Percentiles rank a stretch among this genome's conserved stretches.
Conservation (phyloP, 129 eudicot genomes). For the Helianthus tuberosus region DNA sequence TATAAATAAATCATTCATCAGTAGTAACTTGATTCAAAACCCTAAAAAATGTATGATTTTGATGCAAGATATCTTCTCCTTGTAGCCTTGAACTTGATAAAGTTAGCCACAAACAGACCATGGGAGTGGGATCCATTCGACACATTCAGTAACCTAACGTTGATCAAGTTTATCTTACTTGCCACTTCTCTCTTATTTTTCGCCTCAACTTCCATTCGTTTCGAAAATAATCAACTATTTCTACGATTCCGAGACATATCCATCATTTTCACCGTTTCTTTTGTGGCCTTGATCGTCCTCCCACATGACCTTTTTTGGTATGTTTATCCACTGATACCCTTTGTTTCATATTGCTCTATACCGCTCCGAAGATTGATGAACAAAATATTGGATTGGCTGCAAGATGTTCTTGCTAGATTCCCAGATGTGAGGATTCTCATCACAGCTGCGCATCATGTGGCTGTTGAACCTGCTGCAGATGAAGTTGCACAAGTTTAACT, state of each 20-base stretch:
- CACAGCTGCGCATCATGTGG: too few species aligned
- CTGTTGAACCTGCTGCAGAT: too few species aligned
- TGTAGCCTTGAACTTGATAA: conserved; percentile 28
- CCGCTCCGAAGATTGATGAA: too few species aligned
- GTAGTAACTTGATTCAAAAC: neutral
- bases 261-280: conserved; percentile 5
- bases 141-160: conserved; percentile 20
- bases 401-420: too few species aligned
- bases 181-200: conserved; percentile 20
- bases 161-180: conserved; percentile 32
- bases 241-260: conserved; percentile 29
- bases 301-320: conserved; percentile 37
- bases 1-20: too few species aligned
- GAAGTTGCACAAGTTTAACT: too few species aligned
- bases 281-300: conserved; percentile 30
- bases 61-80: conserved; percentile 36
- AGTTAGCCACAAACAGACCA: conserved; percentile 29
- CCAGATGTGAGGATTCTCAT: too few species aligned
- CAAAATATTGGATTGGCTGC: too few species aligned
- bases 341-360: conserved; percentile 21
- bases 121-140: conserved; percentile 54
- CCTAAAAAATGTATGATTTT: conserved; percentile 28
- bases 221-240: conserved; percentile 11
- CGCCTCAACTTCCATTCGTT: conserved; percentile 22
- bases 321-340: conserved; percentile 26